Evolutionary conservation across 495 filamentous ascomycete species (phyloP).

Genomic region (Achaetomiella virescens): DNA sequence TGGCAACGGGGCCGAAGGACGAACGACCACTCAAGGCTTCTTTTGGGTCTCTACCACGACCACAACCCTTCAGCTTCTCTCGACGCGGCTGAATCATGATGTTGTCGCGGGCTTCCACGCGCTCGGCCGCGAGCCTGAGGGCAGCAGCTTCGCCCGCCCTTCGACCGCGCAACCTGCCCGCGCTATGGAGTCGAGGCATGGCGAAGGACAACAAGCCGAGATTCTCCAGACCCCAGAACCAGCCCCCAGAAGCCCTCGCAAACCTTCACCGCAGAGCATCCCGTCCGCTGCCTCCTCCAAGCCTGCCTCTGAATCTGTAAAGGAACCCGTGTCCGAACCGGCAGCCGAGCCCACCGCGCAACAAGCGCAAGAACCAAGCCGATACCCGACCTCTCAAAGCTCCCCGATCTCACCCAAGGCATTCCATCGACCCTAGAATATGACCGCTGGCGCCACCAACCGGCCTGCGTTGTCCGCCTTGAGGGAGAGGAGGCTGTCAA

Average conservation of each 20-base stretch:
- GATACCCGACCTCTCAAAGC: constrained; percentile 45
- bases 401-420: constrained; percentile 85
- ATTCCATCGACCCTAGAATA: constrained; percentile 86
- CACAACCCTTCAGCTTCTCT: neutral
- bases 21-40: neutral
- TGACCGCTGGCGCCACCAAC: constrained; percentile 46
- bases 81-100: constrained; percentile 26
- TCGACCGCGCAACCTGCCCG: constrained; percentile 18
- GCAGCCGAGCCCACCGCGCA: constrained; percentile 3
- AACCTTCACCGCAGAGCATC: constrained; percentile 9
- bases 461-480: constrained; percentile 47
- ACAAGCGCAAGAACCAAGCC: constrained; percentile 26
- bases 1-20: neutral
- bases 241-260: constrained; percentile 18
- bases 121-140: constrained; percentile 24
- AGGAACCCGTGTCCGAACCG: constrained; percentile 12
- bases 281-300: constrained; percentile 1
- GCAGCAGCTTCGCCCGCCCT: constrained; percentile 22
- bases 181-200: constrained; percentile 38
- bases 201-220: constrained; percentile 31
- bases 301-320: neutral
- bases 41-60: neutral
- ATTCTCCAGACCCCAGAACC: constrained; percentile 18
- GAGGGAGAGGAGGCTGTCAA: constrained; percentile 48
- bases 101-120: constrained; percentile 38